Base-by-base conservation (phyloP, 176 grass and related monocot species). In the Eleusine coracana region DNA sequence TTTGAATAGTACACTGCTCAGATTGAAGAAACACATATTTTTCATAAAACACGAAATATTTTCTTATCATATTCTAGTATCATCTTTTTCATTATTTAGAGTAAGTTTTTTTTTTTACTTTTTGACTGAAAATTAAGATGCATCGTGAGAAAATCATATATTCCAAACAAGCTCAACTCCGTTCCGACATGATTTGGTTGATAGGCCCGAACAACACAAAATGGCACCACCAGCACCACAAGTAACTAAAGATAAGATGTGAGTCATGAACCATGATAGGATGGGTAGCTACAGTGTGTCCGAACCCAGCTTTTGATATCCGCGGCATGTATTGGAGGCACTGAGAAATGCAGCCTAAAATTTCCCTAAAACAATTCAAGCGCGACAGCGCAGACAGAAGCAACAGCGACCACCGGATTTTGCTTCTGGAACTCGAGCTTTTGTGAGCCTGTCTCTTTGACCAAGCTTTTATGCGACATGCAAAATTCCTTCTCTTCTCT, bases 251-350 rank as follows among this genome's bases (percentile, higher is more conserved):
- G 71, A 83, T 83, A 66, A 79, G 68, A 31, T 59, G 56, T 45
- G 60, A 86, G 69, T 74, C 76, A 86, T 80, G 48, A 55, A 44
- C 50, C 84, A 73, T 54, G 76, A 80, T 25, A 66, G 68, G 54
- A n/a, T 58, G 68, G 54, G 8, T 58, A 58, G 18, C 76, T 80
- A 73, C 76, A 23, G 58, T 45, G 1, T 29, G 55, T 62, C 41
- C 49, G 46, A 45, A 21, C 31, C 29, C 18, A 45, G 15, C 20
- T 11, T 73, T 74, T 67, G 1, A 13, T 67, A 29, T 4, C 34
- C 17, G 72, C 20, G 31, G 21, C 28, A 66, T 36, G 46, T 34
- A 80, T 58, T 74, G 25, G 70, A 38, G 60, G 61, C 61, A 74
- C 70, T 5, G 2, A 86, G 42, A 73, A 66, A 44, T 78, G 70